These are phyloP conservation scores for Cystobasidium sp. DNA, from an alignment of 1,284 basidiomycete species.

Conservation along the genomic window DNA sequence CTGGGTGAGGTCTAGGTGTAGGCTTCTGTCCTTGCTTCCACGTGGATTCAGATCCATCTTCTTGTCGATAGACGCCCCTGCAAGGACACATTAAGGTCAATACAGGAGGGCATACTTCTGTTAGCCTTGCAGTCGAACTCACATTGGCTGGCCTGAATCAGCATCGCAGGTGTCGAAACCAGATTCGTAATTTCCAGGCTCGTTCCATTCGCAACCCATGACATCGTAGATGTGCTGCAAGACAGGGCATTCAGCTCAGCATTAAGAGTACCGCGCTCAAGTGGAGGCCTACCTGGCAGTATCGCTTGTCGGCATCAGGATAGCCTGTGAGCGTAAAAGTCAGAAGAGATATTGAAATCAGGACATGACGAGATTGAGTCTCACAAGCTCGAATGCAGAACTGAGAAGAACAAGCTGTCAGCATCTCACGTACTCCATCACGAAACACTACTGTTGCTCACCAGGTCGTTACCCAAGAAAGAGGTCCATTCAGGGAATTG, in stretches of 20 bases:
- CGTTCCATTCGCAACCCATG: slow-evolving; percentile 64
- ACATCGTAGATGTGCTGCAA: slow-evolving; percentile 57
- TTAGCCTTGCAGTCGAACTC: slow-evolving; percentile 58
- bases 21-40: slow-evolving; percentile 59
- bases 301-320: slow-evolving; percentile 22
- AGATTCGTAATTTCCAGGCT: slow-evolving; percentile 63
- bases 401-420: slow-evolving; percentile 22
- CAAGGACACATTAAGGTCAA: not conserved
- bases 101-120: not conserved
- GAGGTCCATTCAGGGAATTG: slow-evolving; percentile 54
- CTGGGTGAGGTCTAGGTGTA: slow-evolving; percentile 64
- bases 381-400: slow-evolving; percentile 53
- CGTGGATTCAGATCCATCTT: slow-evolving; percentile 45
- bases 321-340: slow-evolving; percentile 1
- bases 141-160: slow-evolving; percentile 65
- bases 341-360: not conserved
- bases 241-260: not conserved
- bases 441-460: not conserved
- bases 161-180: slow-evolving; percentile 65
- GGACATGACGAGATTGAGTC: not conserved
- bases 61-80: not conserved
- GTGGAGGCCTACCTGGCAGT: slow-evolving; percentile 5
- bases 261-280: not conserved
- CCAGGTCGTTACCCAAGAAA: slow-evolving; percentile 38
- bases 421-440: not conserved